Conservation (phyloP, 805 yeast species). For the Teunomyces lycoperdinae region DNA sequence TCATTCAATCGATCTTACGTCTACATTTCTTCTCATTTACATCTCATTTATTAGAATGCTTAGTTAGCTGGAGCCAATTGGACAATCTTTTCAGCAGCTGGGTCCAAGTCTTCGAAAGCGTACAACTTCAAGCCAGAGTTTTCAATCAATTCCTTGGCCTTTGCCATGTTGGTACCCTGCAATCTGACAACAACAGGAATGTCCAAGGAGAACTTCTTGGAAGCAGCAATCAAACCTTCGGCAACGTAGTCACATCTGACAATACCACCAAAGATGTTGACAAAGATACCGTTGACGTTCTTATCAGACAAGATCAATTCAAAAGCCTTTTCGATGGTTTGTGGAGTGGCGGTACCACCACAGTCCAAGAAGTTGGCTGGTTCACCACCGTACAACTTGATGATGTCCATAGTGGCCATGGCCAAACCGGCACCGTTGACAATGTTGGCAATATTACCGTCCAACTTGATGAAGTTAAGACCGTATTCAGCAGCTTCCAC, state of each 20-base stretch:
- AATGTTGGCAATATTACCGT: constrained; percentile 97
- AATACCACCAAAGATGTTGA: constrained; percentile 98
- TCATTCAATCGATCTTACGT: background rate
- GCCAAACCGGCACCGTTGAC: constrained; percentile 99
- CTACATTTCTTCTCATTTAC: background rate
- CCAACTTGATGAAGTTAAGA: constrained; percentile 93
- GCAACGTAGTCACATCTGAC: constrained; percentile 99
- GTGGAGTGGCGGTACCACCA: constrained; percentile 99
- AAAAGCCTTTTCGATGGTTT: constrained; percentile 96
- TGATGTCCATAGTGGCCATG: constrained; percentile 99
- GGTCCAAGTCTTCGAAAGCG: constrained; percentile 89
- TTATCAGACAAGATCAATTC: constrained; percentile 86
- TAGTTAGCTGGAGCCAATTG: constrained; percentile 44
- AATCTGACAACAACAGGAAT: constrained; percentile 97
- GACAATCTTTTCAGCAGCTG: constrained; percentile 95
- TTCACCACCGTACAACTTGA: constrained; percentile 95
- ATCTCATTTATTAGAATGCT: background rate
- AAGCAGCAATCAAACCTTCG: constrained; percentile 92
- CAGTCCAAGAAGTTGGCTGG: constrained; percentile 99
- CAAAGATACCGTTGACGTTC: constrained; percentile 91
- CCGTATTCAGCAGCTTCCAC: constrained; percentile 87
- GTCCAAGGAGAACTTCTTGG: constrained; percentile 84
- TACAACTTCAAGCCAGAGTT: constrained; percentile 91
- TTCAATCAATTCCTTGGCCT: constrained; percentile 81
- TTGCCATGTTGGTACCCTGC: constrained; percentile 94